A percentile compares a stretch with the other conserved stretches of the same genome.
These are phyloP conservation scores for Pontederia paniculata DNA, from an alignment of 176 grass and related monocot genomes.

Conservation along the genomic window DNA sequence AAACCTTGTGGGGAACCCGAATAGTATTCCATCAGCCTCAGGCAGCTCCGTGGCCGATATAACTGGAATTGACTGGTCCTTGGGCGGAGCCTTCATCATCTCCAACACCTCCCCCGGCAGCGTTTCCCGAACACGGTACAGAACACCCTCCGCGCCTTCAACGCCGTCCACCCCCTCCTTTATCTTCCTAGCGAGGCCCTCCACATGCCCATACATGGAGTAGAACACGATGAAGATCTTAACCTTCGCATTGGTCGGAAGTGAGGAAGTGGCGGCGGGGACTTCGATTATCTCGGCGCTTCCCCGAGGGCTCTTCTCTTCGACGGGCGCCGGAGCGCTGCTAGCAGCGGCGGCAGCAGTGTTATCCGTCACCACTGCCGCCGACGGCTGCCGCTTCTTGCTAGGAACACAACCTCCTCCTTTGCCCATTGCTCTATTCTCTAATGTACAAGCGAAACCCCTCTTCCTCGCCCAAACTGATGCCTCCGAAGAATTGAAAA, in stretches of 20 bases:
- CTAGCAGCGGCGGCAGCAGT: neutral
- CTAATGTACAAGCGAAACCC: neutral
- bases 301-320: neutral
- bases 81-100: conserved; percentile 11
- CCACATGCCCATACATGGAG: conserved; percentile 16
- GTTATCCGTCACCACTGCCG: neutral
- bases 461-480: neutral
- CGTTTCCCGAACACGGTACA: conserved; percentile 14
- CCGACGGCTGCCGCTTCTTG: conserved; percentile 1
- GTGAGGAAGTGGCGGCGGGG: neutral
- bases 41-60: conserved; percentile 6
- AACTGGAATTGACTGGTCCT: conserved; percentile 4
- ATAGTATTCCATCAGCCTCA: conserved; percentile 18
- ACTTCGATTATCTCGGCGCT: neutral
- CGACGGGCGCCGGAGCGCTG: neutral
- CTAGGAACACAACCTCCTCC: conserved; percentile 21
- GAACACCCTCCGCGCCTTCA: conserved; percentile 6
- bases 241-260: neutral
- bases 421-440: conserved; percentile 1
- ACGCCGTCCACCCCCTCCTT: conserved; percentile 12
- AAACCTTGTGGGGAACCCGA: conserved; percentile 15
- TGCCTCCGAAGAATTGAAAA: neutral
- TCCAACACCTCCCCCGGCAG: conserved; percentile 13
- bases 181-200: conserved; percentile 4
- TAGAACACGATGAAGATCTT: conserved; percentile 21